Base-by-base conservation (phyloP, 768 basidiomycete genomes). In the Cubamyces sp. region DNA sequence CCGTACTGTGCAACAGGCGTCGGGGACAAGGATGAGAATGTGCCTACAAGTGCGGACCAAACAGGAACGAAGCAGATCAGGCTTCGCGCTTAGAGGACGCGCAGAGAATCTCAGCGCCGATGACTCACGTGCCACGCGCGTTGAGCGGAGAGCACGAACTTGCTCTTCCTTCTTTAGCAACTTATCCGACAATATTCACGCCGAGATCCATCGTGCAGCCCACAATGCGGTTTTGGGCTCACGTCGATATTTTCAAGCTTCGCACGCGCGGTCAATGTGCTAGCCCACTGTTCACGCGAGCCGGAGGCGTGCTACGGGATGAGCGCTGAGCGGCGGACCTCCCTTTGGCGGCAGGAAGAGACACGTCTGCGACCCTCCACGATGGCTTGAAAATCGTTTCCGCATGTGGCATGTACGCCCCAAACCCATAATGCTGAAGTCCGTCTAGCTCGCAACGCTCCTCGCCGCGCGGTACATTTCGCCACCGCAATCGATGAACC, bases 371-470 rank as follows among this genome's bases (percentile, higher is more conserved):
- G 34, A 7, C 39, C 57, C 12, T 30, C n/a, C 54, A 37, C 40
- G 7, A 50, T 54, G 48, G 23, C 37, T 46, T 30, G 50, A 39
- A 57, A 55, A 46, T 37, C 30, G 37, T 21, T 51, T 43, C 54
- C 55, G 50, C 37, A 60, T 64, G 59, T 16, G 63, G 63, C 58
- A 64, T 63, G 46, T 63, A 16, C 41, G 63, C 41, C 23, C 58
- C 58, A 45, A 26, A 19, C 14, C 19, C 9, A 23, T 23, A 50
- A 45, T 21, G 21, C 11, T 45, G 5, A 28, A 8, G 47, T 8
- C 18, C 49, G 30, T 28, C 40, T 60, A 43, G 54, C 49, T 47
- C 23, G 37, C 26, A 23, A 23, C 34, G 48, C 58, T n/a, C 23
- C 19, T 30, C 30, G 50, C 37, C 39, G 26, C 7, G 37, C 49